Conservation (phyloP, 2,329 filamentous ascomycete genomes). For the Capronia coronata region DNA sequence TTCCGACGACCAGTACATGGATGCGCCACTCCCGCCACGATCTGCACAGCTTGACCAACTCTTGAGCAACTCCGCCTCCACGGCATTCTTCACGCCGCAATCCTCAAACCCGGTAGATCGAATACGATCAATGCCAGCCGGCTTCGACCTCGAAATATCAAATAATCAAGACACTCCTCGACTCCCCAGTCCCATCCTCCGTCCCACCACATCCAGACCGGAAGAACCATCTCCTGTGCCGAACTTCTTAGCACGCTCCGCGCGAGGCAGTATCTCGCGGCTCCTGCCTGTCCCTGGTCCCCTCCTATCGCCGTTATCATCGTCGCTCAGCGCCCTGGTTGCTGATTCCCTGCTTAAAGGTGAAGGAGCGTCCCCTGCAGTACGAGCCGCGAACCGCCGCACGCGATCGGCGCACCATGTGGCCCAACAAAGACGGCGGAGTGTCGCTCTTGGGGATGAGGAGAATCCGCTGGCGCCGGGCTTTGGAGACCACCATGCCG, state of each 20-base stretch:
- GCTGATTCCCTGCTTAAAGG: slow-evolving; percentile 59
- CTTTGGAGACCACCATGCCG: slow-evolving; percentile 5
- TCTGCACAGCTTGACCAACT: slow-evolving; percentile 13
- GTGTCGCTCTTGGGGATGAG: slow-evolving; percentile 8
- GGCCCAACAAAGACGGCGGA: slow-evolving; percentile 12
- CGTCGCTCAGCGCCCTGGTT: slow-evolving; percentile 56
- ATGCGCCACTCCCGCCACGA: slow-evolving; percentile 12
- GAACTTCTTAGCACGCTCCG: slow-evolving; percentile 33
- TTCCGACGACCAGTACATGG: slow-evolving; percentile 17
- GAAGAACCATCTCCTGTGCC: slow-evolving; percentile 27
- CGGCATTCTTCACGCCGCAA: slow-evolving; percentile 23
- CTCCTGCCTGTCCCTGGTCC: slow-evolving; percentile 53
- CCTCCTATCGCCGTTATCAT: slow-evolving; percentile 55
- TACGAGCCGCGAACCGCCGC: slow-evolving; percentile 18
- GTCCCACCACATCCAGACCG: slow-evolving; percentile 5
- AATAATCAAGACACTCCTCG: slow-evolving; percentile 15
- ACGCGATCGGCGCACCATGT: slow-evolving; percentile 17
- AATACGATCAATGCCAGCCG: slow-evolving; percentile 19
- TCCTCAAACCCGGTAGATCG: slow-evolving; percentile 19
- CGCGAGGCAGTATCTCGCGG: slow-evolving; percentile 38
- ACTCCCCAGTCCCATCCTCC: slow-evolving; percentile 22
- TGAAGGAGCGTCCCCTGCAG: slow-evolving; percentile 34
- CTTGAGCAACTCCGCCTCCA: slow-evolving; percentile 11
- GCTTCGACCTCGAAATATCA: slow-evolving; percentile 21
- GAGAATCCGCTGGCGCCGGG: slow-evolving; percentile 7